Base-by-base conservation (phyloP, 2,329 filamentous ascomycete genomes). In the Cladophialophora bantiana region DNA sequence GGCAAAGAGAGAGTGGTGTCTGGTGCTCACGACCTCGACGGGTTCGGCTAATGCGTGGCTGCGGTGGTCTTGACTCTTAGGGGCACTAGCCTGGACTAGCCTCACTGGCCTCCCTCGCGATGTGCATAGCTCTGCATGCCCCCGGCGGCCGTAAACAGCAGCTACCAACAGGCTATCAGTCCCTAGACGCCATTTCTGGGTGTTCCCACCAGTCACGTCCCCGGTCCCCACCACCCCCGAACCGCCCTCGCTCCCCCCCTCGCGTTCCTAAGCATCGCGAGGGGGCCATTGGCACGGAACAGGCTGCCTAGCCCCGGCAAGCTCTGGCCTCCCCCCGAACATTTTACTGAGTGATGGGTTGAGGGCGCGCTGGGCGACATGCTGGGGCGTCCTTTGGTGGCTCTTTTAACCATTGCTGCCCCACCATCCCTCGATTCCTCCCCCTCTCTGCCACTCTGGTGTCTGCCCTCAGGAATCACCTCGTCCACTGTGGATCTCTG, bases 391-490 rank as follows among this genome's bases (percentile, higher is more conserved):
- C 42, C 34, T 48, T 31, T 50, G 7, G 48, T 60, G 64, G 64
- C 67, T 40, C 35, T 62, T 67, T 54, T 40, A 62, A 52, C 65
- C 42, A 20, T 65, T 53, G 35, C 48, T 60, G 58, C 62, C 68
- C 68, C 64, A 69, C 61, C 64, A 62, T 67, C 60, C 12, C 63
- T 65, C 59, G 45, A 62, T 63, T 55, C 52, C 62, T 56, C 36
- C 52, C 59, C 62, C 56, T 35, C 36, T 20, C 59, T 61, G 20
- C 56, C 40, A 26, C 40, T 18, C 15, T n/a, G 18, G 52, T 62
- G 26, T 53, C 59, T 45, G 59, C n/a, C 59, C 59, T 61, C 48
- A 61, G 59, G 59, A 61, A 61, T 61, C 45, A 50, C 54, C 59
- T 56, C 59, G 53, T 65, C 50, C 54, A 53, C 59, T 34, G 59